These are phyloP conservation scores for Letharia columbiana DNA, from an alignment of 495 filamentous ascomycete genomes.

Conservation along the genomic window DNA sequence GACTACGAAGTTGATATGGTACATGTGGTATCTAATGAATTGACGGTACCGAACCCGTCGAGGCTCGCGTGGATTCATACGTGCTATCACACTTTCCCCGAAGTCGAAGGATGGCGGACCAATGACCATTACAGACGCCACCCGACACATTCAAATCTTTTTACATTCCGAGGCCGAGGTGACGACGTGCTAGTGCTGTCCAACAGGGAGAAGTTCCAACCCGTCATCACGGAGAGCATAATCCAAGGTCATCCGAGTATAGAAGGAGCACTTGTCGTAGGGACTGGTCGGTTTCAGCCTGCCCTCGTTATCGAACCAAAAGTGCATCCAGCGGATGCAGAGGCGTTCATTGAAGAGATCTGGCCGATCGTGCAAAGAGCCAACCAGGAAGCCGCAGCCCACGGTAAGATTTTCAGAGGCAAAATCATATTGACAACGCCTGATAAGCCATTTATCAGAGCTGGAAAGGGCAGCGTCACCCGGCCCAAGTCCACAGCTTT, in stretches of 20 bases:
- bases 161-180: not conserved
- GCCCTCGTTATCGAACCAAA: not conserved
- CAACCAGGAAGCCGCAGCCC: not conserved
- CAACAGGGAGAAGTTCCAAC: slow-evolving; percentile 1
- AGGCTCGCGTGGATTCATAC: too few relatives aligned
- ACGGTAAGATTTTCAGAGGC: not conserved
- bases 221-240: not conserved
- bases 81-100: too few relatives aligned
- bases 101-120: not conserved
- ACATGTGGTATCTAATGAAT: too few relatives aligned
- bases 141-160: not conserved
- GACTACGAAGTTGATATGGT: too few relatives aligned
- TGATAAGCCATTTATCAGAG: not conserved
- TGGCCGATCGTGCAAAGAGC: not conserved
- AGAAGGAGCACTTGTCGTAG: not conserved
- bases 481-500: too few relatives aligned
- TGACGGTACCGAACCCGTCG: too few relatives aligned
- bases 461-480: not conserved
- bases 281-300: not conserved
- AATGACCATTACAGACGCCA: not conserved
- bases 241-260: not conserved
- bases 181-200: slow-evolving; percentile 1
- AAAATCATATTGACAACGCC: not conserved
- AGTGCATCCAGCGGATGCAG: not conserved
- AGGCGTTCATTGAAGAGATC: not conserved